These are phyloP conservation scores for Prosopis cineraria DNA, from an alignment of 306 rosid species.

Conservation along the genomic window DNA sequence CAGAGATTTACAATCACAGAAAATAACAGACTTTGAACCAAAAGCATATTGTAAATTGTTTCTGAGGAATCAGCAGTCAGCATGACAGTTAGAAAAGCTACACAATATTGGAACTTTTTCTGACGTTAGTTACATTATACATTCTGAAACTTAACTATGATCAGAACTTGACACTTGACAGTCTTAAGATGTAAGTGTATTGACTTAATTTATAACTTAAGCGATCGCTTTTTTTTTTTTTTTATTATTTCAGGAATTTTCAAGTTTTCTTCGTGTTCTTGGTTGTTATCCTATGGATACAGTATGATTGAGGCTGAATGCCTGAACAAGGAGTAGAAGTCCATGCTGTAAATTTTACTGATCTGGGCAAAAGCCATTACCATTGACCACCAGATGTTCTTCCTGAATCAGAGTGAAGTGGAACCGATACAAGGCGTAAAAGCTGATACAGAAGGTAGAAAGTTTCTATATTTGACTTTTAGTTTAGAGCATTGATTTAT, in stretches of 20 bases:
- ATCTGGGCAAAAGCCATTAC: conserved; percentile 8
- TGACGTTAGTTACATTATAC: neutral
- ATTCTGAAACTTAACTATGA: conserved; percentile 8
- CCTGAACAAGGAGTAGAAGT: neutral
- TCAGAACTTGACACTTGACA: neutral
- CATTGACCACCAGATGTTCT: neutral
- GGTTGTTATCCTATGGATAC: conserved; percentile 60
- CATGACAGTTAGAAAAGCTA: neutral
- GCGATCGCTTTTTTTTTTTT: neutral
- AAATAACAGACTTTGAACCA: neutral
- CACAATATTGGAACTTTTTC: neutral
- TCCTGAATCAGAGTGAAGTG: neutral
- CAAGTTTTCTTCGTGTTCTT: conserved; percentile 65
- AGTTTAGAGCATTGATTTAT: neutral
- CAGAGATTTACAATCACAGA: neutral
- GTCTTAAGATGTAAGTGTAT: neutral
- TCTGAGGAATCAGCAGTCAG: neutral
- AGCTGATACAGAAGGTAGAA: neutral
- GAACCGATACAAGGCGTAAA: neutral
- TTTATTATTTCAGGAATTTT: conserved; percentile 53
- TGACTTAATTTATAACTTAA: neutral
- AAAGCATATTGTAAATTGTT: conserved; percentile 1
- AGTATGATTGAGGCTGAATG: conserved; percentile 17
- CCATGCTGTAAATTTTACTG: conserved; percentile 35
- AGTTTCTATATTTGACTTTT: neutral